Evolutionary conservation across 2,329 filamentous ascomycete species (phyloP), one percentile per base, ranked within the genome.

Genomic region (Gremmenia infestans): DNA sequence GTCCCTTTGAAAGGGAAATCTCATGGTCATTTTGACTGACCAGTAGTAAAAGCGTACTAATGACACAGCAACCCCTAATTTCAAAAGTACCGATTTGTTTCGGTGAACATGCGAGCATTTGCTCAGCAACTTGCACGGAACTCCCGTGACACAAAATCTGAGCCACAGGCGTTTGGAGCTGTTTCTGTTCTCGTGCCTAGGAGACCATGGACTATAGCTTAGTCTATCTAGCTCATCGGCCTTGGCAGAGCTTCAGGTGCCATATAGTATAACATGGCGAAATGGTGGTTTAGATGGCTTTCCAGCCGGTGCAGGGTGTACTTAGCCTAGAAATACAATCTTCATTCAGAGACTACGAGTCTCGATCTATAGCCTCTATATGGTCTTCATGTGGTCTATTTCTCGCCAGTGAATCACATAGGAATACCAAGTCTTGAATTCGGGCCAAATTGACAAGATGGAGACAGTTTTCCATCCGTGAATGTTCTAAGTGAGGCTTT

Each of bases 281-380:
- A 61, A 52, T 51, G 48, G 54, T 49, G 43, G 50, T 43, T 54
- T 56, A 56, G 54, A 63, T 60, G 58, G 56, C 58, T 59, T 57
- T 47, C 35, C 54, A 52, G 59, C 61, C 56, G 28, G 37, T 51
- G 54, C 28, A 32, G 2, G 9, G 11, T 68, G 63, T 68, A 67
- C 60, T 50, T 67, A 68, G 54, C 54, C 59, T 55, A 45, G 43
- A 23, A 65, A 65, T 65, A 60, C 48, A 64, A 64, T 58, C 48
- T 36, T 14, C 39, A 59, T 66, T 63, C n/a, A 36, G 66, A 64
- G 65, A 60, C 65, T 39, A 66, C 57, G 61, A 57, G 65, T 58
- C 63, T 67, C 62, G 46, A 47, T 49, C 23, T 25, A 9, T 28
- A 45, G 39, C 36, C 14, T 25, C 23, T 25, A 5, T 28, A 32